Evolutionary conservation across 345 rosid species (phyloP).

Genomic region (Erucastrum elatum): DNA sequence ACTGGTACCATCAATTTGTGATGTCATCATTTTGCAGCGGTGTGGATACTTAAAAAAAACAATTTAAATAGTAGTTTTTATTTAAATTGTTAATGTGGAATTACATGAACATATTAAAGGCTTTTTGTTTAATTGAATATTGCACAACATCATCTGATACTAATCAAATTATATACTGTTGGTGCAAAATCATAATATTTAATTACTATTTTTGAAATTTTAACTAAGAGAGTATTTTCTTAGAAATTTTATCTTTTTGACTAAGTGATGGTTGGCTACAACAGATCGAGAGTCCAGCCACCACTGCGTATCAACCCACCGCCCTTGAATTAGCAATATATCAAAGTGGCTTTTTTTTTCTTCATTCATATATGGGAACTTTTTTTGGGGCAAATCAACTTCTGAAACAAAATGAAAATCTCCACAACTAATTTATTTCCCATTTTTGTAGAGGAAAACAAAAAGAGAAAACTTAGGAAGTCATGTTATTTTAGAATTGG

Average conservation of each 20-base stretch:
- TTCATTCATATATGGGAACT: not conserved
- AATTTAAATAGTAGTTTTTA: not conserved
- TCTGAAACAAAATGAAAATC: not conserved
- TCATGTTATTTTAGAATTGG: constrained; percentile 5
- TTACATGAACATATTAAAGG: too few relatives aligned
- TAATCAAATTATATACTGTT: too few relatives aligned
- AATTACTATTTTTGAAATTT: too few relatives aligned
- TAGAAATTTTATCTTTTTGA: too few relatives aligned
- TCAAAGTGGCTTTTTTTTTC: not conserved
- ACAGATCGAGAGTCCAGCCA: not conserved
- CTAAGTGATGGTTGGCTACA: not conserved
- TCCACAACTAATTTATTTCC: not conserved
- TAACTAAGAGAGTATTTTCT: too few relatives aligned
- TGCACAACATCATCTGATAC: too few relatives aligned
- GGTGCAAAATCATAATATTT: too few relatives aligned
- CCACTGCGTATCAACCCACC: not conserved
- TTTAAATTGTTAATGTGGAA: not conserved
- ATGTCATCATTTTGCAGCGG: not conserved
- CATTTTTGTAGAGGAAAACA: not conserved
- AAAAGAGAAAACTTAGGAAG: not conserved
- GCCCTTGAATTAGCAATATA: not conserved
- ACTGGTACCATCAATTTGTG: not conserved
- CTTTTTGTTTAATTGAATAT: too few relatives aligned
- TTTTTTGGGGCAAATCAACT: not conserved
- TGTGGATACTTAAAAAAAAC: not conserved